Percentiles rank a stretch among this genome's conserved stretches.
Evolutionary conservation across 257 asterid genomes (phyloP).

Genomic region (Solanum chiquidenum): DNA sequence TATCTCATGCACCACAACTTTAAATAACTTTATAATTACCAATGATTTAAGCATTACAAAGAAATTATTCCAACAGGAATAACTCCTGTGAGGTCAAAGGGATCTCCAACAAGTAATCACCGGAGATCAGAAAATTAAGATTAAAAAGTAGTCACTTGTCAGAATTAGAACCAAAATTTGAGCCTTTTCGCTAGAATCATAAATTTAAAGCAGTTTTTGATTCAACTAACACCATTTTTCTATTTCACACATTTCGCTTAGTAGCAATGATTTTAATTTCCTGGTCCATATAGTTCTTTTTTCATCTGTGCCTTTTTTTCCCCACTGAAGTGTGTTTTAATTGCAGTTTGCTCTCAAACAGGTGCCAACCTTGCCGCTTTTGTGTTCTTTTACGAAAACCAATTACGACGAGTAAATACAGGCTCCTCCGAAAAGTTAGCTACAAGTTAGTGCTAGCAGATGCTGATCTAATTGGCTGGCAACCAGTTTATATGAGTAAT

Average conservation of each 20-base stretch:
- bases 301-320: not conserved
- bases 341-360: not conserved
- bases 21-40: not conserved
- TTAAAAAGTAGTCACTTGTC: not conserved
- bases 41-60: not conserved
- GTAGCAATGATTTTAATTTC: not conserved
- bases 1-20: not conserved
- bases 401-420: not conserved
- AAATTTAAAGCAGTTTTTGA: not conserved
- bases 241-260: not conserved
- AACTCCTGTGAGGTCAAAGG: not conserved
- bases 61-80: not conserved
- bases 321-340: not conserved
- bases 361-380: not conserved
- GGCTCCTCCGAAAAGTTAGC: not conserved
- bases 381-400: not conserved
- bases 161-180: not conserved
- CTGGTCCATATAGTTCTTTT: not conserved
- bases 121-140: not conserved
- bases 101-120: not conserved
- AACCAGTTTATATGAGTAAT: not conserved
- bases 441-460: not conserved
- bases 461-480: not conserved
- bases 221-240: not conserved
- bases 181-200: not conserved